Evolutionary conservation across 1,284 basidiomycete genomes (phyloP), one percentile per base, ranked within the genome.

Genomic region (Trichosporon coremiiforme): DNA sequence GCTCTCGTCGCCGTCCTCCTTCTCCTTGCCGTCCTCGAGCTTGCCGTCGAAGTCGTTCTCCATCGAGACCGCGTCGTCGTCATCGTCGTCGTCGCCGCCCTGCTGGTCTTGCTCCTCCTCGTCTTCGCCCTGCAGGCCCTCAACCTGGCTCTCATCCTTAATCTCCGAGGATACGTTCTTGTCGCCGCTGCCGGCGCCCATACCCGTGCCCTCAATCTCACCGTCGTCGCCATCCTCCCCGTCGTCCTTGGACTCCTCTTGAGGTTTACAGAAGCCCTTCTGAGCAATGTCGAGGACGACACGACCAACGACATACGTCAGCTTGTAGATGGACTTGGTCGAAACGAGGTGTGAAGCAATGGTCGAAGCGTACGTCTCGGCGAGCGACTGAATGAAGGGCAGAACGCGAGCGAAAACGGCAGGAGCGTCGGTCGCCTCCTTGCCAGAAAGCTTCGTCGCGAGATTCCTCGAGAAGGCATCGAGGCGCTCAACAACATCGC

Each of bases 101-200:
- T 86, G 83, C 57, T 86, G 81, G 71, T 87, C 84, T 35, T 85
- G 80, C 22, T 84, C 82, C 68, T 89, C 87, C 29, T 86, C 85
- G n/a, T 90, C 86, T 64, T 91, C 89, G 45, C 89, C 91, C 78
- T 91, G 88, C 22, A 99, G 85, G 1, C 97, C 97, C 80, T 99
- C 97, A 38, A 99, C 92, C 78, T 97, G 94, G 77, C 92, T 92
- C 81, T 99, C 95, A 71, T 98, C 94, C 77, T 94, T 90, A 68
- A 98, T 94, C 78, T 97, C 91, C 75, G 93, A 91, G 85, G 92
- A 94, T 67, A 95, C 90, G 77, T 97, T 91, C 82, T 98, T 89
- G 20, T 86, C 85, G 0, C 95, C 95, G 1, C 87, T 85, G 1
- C 95, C 95, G 74, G 92, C 89, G 12, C 95, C 95, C 73, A 98